Evolutionary conservation across 129 eudicot genomes (phyloP), one percentile per base, ranked within the genome.

Genomic region (Sambucus nigra): DNA sequence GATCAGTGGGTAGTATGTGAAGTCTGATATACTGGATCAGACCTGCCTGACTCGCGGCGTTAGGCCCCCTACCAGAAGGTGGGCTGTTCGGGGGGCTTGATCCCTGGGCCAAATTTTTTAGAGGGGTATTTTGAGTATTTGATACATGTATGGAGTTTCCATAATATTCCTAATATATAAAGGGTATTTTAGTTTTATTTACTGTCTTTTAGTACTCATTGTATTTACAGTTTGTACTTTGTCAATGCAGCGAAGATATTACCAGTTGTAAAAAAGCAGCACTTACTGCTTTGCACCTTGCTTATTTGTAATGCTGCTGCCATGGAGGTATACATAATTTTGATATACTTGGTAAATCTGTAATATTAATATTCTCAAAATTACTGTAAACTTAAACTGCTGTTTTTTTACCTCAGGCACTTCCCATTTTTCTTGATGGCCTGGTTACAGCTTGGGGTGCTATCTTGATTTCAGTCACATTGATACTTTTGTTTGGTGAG

Each of bases 221-320:
- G 5, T 22, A 24, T 53, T 39, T 19, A 47, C 38, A 26, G 6
- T 7, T 58, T 51, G 10, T 42, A 46, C 24, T 16, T 50, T 69
- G 27, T 67, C 53, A n/a, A 62, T 48, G 68, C 89, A 91, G 98
- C 64, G 63, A 91, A 85, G 81, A 79, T 91, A 52, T 31, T 91
- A 66, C 95, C 95, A 7, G 95, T 91, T 64, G 98, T 91, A 18
- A 76, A 45, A 69, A 82, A 75, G 15, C 98, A 91, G 78, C 98
- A 91, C 79, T 70, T 91, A 26, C 57, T 86, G 69, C 91, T 86
- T 11, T 82, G 94, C 73, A 91, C 98, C 26, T 67, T 91, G 53
- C 95, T 91, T 49, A 82, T 91, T 29, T 91, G 94, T 78, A 91
- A 91, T 74, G 95, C 98, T 39, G 89, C 89, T 23, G 94, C 95